A percentile compares a stretch with the other conserved stretches of the same genome.
phyloP scores from a whole-genome alignment of 805 yeast species.

The Brettanomyces bruxellensis region DNA sequence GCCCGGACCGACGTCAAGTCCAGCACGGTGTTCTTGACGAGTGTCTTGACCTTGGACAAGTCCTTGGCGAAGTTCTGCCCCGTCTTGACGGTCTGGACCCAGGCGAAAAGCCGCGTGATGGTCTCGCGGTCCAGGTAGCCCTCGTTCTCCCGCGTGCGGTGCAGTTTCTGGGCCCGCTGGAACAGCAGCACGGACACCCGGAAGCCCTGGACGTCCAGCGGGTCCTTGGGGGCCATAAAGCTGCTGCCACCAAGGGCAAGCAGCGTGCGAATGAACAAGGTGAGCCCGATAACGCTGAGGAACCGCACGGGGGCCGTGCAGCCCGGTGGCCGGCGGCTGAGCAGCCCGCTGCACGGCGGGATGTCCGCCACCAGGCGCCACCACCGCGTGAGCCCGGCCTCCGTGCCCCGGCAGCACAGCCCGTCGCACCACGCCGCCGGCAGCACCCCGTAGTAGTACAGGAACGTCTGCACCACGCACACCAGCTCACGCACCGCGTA shows the following conservation, averaged over 20 bases:
- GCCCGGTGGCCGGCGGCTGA: conserved; percentile 15
- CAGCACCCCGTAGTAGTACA: conserved; percentile 69
- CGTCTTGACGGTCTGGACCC: conserved; percentile 21
- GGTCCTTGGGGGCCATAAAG: conserved; percentile 66
- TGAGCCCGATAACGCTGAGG: conserved; percentile 71
- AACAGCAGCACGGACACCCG: conserved; percentile 61
- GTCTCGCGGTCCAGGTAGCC: conserved; percentile 19
- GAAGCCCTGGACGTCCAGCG: conserved; percentile 67
- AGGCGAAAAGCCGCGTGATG: conserved; percentile 13
- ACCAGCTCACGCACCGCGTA: conserved; percentile 72
- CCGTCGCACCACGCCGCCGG: conserved; percentile 76
- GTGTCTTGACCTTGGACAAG: conserved; percentile 24
- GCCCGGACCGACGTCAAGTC: conserved; percentile 30
- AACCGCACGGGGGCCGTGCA: conserved; percentile 38
- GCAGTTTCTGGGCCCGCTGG: conserved; percentile 41
- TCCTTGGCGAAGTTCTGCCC: conserved; percentile 27
- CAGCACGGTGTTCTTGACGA: conserved; percentile 28
- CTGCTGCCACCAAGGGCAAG: conserved; percentile 43
- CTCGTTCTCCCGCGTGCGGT: conserved; percentile 3
- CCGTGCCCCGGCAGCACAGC: conserved; percentile 68
- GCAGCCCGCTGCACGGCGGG: conserved; percentile 14
- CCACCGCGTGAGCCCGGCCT: conserved; percentile 65
- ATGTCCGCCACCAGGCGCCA: conserved; percentile 49
- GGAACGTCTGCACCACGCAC: conserved; percentile 61
- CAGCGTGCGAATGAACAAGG: conserved; percentile 56